These are phyloP conservation scores for Solanum chiquidenum DNA, from an alignment of 257 asterid species.

Conservation along the genomic window DNA sequence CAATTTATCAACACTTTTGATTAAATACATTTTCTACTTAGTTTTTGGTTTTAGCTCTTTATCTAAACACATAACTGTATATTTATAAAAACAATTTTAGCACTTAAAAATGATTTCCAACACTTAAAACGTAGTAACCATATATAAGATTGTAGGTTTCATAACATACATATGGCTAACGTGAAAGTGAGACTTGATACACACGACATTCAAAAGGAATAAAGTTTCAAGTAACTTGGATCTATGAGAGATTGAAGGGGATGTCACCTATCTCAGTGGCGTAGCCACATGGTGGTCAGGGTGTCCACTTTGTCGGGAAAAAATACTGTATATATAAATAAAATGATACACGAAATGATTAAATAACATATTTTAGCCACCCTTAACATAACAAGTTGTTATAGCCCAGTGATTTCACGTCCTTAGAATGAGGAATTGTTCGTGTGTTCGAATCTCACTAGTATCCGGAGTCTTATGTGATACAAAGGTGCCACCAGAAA, in stretches of 20 bases:
- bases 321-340: too few relatives aligned
- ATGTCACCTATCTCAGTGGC: not conserved
- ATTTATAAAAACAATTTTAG: not conserved
- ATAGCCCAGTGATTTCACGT: too few relatives aligned
- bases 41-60: not conserved
- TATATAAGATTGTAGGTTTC: not conserved
- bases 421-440: too few relatives aligned
- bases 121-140: not conserved
- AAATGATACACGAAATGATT: too few relatives aligned
- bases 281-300: too few relatives aligned
- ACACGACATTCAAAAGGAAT: not conserved
- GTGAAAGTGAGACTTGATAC: not conserved
- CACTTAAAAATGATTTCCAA: not conserved
- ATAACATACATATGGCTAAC: too few relatives aligned
- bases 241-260: too few relatives aligned
- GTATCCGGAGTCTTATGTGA: not conserved
- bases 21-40: not conserved
- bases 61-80: not conserved
- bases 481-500: not conserved
- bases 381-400: too few relatives aligned
- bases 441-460: too few relatives aligned
- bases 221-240: not conserved
- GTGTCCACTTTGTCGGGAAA: too few relatives aligned
- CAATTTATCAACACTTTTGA: not conserved
- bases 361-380: too few relatives aligned